These are phyloP conservation scores for Hemileccinum hortonii DNA, from an alignment of 1,284 basidiomycete genomes.

Conservation along the genomic window DNA sequence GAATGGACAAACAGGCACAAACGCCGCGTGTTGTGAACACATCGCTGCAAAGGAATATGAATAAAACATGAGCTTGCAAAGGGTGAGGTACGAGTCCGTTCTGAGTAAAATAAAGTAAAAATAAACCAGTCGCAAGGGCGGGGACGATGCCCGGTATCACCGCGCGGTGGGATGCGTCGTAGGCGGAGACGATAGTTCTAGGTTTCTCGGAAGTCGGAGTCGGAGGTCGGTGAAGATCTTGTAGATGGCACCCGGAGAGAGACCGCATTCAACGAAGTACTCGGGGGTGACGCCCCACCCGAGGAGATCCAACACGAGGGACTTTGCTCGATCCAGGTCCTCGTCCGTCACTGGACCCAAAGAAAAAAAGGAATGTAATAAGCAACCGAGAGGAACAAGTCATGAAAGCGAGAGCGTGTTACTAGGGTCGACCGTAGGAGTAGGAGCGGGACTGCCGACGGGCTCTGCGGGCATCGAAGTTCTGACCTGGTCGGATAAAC, in stretches of 20 bases:
- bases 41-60: no score
- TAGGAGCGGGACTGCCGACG: background rate
- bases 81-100: no score
- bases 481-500: background rate
- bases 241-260: slow-evolving; percentile 38
- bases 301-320: slow-evolving; percentile 44
- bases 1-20: no score
- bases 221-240: slow-evolving; percentile 42
- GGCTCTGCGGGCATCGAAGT: background rate
- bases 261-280: slow-evolving; percentile 42
- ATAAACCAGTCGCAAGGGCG: no score
- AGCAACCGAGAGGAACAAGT: background rate
- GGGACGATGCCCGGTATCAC: no score
- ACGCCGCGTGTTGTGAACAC: no score
- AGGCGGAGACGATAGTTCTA: background rate
- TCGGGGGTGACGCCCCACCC: slow-evolving; percentile 47
- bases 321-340: slow-evolving; percentile 39
- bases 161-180: no score
- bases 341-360: slow-evolving; percentile 31
- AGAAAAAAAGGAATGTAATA: background rate
- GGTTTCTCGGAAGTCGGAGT: slow-evolving; percentile 34
- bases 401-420: slow-evolving; percentile 1
- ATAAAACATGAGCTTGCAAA: no score
- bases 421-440: slow-evolving; percentile 7
- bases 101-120: no score